Base-by-base conservation (phyloP, 2,329 filamentous ascomycete genomes). In the Fonsecaea multimorphosa region DNA sequence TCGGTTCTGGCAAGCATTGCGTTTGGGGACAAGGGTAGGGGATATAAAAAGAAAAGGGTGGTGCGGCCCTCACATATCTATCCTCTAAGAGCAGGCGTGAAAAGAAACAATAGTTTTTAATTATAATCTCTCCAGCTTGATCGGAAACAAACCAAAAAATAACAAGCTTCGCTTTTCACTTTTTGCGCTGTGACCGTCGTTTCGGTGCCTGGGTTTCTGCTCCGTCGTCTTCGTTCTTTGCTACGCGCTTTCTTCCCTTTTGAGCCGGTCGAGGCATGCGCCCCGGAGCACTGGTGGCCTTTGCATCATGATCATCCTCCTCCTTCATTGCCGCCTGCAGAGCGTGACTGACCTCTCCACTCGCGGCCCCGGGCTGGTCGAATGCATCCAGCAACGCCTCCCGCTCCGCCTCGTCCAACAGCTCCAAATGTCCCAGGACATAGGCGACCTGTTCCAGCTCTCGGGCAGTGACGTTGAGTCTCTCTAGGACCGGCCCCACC, bases 361-460 rank as follows among this genome's bases (percentile, higher is more conserved):
- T 32, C 19, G 5, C 58, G n/a, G 6, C 27, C 14, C 12, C 51
- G n/a, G 6, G 2, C 8, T 22, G 12, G 6, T 55, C 9, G 9
- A 61, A 63, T 38, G 46, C 58, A 32, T 61, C 36, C 38, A 67
- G 61, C 12, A 71, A 36, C 31, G 40, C 22, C 32, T 63, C 34
- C 24, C 64, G 32, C 29, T 62, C 63, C 9, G 58, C 44, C 12
- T 61, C 61, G 1, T 66, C 64, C 11, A 73, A 59, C 44, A 66
- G 14, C 11, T 72, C 65, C 63, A 63, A 34, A 52, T 72, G 65
- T 49, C 65, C 63, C 19, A 71, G 49, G 22, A 72, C 71, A 51
- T 69, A 73, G 7, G 68, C 64, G 3, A 66, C 68, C 62, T 71
- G 68, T 56, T 73, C 71, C 32, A 73, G 27, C 36, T 68, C 68